A percentile compares a stretch with the other conserved stretches of the same genome.
Conservation (phyloP, 2,329 filamentous ascomycete genomes). For the Helicocarpus griseus region DNA sequence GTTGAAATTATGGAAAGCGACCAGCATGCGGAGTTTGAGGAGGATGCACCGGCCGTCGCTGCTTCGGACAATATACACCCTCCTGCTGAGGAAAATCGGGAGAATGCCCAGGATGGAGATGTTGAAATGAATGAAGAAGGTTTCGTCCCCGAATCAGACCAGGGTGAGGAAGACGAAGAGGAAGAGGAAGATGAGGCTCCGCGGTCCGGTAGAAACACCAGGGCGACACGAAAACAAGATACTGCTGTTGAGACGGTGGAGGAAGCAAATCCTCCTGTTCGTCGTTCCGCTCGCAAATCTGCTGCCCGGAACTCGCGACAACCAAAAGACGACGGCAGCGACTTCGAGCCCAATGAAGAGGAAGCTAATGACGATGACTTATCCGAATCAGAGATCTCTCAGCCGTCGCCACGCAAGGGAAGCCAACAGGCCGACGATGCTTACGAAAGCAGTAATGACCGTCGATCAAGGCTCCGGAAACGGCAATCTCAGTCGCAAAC, state of each 20-base stretch:
- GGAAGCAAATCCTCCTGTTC: slow-evolving; percentile 22
- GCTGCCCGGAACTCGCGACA: slow-evolving; percentile 35
- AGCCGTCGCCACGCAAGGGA: slow-evolving; percentile 33
- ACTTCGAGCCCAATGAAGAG: slow-evolving; percentile 50
- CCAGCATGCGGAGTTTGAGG: slow-evolving; percentile 25
- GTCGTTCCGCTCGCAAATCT: slow-evolving; percentile 32
- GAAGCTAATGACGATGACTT: slow-evolving; percentile 43
- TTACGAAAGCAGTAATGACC: slow-evolving; percentile 37
- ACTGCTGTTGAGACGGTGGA: slow-evolving; percentile 21
- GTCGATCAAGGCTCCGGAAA: slow-evolving; percentile 44
- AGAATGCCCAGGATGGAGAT: slow-evolving; percentile 19
- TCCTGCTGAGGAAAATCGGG: slow-evolving; percentile 9
- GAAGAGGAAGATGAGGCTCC: slow-evolving; percentile 45
- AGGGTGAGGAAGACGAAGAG: slow-evolving; percentile 33
- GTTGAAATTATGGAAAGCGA: slow-evolving; percentile 36
- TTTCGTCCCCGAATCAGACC: slow-evolving; percentile 33
- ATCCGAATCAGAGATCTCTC: slow-evolving; percentile 42
- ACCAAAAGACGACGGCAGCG: slow-evolving; percentile 47
- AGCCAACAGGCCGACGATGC: slow-evolving; percentile 36
- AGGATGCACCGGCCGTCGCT: slow-evolving; percentile 17
- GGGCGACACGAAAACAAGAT: slow-evolving; percentile 16
- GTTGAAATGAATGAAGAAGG: slow-evolving; percentile 29
- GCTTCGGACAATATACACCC: slow-evolving; percentile 8
- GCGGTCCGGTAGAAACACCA: slow-evolving; percentile 34
- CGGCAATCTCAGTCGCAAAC: slow-evolving; percentile 38